Conservation (phyloP, 805 yeast species). For the Scheffersomyces stipitis region DNA sequence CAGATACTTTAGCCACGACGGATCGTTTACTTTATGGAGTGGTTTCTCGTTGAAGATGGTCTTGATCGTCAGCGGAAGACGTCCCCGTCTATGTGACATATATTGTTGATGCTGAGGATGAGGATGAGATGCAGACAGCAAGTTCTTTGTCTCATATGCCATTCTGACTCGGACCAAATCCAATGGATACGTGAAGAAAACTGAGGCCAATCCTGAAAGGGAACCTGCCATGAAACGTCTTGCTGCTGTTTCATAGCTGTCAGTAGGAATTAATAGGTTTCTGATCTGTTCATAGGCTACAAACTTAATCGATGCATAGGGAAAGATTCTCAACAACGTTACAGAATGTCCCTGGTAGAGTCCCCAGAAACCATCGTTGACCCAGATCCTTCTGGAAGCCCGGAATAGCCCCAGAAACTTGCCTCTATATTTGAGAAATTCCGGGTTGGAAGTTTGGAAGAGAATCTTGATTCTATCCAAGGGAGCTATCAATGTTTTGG, state of each 20-base stretch:
- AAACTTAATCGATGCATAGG: constrained; percentile 95
- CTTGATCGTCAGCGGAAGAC: constrained; percentile 30
- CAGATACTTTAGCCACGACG: constrained; percentile 35
- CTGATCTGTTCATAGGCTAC: constrained; percentile 95
- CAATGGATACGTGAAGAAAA: constrained; percentile 86
- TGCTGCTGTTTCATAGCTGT: constrained; percentile 71
- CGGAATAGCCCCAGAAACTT: constrained; percentile 70
- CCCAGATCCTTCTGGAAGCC: constrained; percentile 70
- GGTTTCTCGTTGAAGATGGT: constrained; percentile 37
- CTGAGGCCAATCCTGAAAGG: constrained; percentile 83
- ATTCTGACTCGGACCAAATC: constrained; percentile 87
- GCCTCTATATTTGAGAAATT: constrained; percentile 76
- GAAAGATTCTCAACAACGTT: constrained; percentile 85
- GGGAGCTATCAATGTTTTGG: constrained; percentile 93
- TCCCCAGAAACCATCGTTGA: constrained; percentile 72
- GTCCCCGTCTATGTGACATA: constrained; percentile 30
- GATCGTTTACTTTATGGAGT: constrained; percentile 32
- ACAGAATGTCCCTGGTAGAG: constrained; percentile 96
- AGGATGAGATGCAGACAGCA: constrained; percentile 19
- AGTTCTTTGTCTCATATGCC: constrained; percentile 75
- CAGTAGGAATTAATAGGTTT: constrained; percentile 71
- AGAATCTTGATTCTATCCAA: constrained; percentile 91
- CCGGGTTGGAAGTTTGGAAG: constrained; percentile 94
- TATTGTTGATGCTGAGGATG: constrained; percentile 23
- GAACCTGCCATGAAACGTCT: constrained; percentile 88